Evolutionary conservation across 768 basidiomycete genomes (phyloP), one percentile per base, ranked within the genome.

Genomic region (Gymnopilus dilepis): DNA sequence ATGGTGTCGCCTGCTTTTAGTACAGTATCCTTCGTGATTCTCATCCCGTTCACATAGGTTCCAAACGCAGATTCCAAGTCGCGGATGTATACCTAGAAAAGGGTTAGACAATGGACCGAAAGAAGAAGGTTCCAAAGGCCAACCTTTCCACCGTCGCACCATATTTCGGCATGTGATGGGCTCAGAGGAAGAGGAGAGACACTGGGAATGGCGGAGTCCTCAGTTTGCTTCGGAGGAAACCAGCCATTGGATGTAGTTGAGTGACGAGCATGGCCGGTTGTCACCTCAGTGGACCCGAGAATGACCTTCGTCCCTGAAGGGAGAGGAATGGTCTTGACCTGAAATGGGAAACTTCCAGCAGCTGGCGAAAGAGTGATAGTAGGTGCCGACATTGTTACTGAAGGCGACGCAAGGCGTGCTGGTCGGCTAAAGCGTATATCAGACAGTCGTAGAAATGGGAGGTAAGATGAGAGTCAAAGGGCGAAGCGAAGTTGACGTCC

Each of bases 41-140:
- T 76, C 58, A 73, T 59, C 30, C 78, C 79, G 59, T 84, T 85
- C 52, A 85, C 72, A 63, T 74, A 81, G 31, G 84, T 85, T 11
- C 84, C 82, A 55, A 82, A 80, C 6, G 77, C 65, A 6, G 82
- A 77, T 17, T 78, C 76, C 43, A 81, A 73, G 67, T 85, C 84
- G 38, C 78, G 77, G 56, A 85, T 78, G 57, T 76, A 79, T 15
- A 82, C 68, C 83, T 85, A 60, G 21, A 51, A 59, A 56, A 31
- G 15, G 56, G 52, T 33, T 34, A 58, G 45, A 43, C 21, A 24
- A 2, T 22, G 24, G 40, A 24, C 7, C n/a, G n/a, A 33, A 26
- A 34, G 31, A 26, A 28, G 3, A 9, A 47, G 26, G 15, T 4
- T 15, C 15, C 50, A 13, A 30, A n/a, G 4, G 60, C 69, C 42